Conservation (phyloP, 2,329 filamentous ascomycete species). For the Ceratocystis albifundus region DNA sequence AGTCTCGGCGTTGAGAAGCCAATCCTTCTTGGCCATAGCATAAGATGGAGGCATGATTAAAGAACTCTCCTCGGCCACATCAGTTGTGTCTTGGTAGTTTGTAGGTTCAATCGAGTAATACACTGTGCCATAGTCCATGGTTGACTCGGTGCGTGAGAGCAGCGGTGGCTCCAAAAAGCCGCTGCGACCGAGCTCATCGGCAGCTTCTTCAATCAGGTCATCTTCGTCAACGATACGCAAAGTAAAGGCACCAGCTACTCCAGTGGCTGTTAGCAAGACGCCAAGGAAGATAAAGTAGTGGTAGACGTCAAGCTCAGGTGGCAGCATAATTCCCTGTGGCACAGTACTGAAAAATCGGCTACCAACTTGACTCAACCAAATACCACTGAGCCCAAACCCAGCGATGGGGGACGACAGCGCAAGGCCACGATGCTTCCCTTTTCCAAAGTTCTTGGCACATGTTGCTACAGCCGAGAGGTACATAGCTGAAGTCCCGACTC, state of each 20-base stretch:
- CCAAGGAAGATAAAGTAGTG: slow-evolving; percentile 80
- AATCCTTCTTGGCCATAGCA: slow-evolving; percentile 49
- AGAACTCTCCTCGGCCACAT: slow-evolving; percentile 31
- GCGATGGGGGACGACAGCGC: slow-evolving; percentile 86
- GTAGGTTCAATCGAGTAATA: slow-evolving; percentile 28
- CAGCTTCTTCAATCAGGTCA: slow-evolving; percentile 77
- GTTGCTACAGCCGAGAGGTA: slow-evolving; percentile 88
- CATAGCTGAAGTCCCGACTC: slow-evolving; percentile 74
- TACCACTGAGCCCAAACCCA: slow-evolving; percentile 81
- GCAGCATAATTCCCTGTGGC: slow-evolving; percentile 44
- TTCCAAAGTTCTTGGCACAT: slow-evolving; percentile 95
- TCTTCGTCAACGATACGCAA: slow-evolving; percentile 73
- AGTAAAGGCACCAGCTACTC: slow-evolving; percentile 60
- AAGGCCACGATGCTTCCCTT: slow-evolving; percentile 73
- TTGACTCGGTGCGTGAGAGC: slow-evolving; percentile 40
- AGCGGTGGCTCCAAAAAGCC: slow-evolving; percentile 68
- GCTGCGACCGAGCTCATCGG: slow-evolving; percentile 82
- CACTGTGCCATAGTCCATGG: slow-evolving; percentile 53
- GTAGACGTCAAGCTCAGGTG: slow-evolving; percentile 59
- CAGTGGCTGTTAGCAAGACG: slow-evolving; percentile 56
- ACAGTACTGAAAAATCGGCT: slow-evolving; percentile 64
- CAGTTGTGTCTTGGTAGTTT: slow-evolving; percentile 24
- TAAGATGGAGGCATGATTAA: neutral
- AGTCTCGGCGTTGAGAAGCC: slow-evolving; percentile 86
- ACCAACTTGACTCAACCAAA: slow-evolving; percentile 89